Evolutionary conservation across 331 rosid genomes (phyloP).

Genomic region (Rhamnella rubrinervis): DNA sequence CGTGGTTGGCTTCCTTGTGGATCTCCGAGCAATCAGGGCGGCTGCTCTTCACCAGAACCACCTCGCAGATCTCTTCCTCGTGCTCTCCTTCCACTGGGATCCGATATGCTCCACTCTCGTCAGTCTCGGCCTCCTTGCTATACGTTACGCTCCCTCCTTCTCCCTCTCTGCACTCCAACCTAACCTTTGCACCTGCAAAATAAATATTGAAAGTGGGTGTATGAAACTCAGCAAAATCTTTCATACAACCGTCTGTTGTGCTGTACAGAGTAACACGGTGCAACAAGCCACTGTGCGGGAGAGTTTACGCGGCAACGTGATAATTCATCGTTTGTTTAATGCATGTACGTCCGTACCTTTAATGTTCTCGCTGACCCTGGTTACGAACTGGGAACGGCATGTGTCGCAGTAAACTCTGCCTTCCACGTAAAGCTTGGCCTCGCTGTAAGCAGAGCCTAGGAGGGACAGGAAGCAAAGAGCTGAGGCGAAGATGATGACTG

Average conservation of each 20-base stretch:
- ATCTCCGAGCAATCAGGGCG: constrained; percentile 42
- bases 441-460: constrained; percentile 12
- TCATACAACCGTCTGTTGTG: no score
- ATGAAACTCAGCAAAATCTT: no score
- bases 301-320: no score
- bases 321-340: no score
- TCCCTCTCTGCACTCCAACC: constrained; percentile 52
- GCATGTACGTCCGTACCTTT: constrained; percentile 41
- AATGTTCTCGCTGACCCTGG: constrained; percentile 37
- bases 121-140: constrained; percentile 43
- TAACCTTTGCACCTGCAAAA: constrained; percentile 56
- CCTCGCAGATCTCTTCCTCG: constrained; percentile 63
- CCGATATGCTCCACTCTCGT: constrained; percentile 34
- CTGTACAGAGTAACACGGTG: no score
- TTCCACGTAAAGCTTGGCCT: constrained; percentile 28
- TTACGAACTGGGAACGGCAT: constrained; percentile 66
- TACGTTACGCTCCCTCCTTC: constrained; percentile 38
- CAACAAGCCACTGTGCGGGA: no score
- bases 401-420: constrained; percentile 85
- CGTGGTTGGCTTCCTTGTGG: background rate
- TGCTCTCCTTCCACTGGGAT: constrained; percentile 65
- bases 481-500: constrained; percentile 37
- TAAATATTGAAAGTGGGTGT: no score
- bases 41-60: constrained; percentile 44
- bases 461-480: constrained; percentile 59